phyloP scores from a whole-genome alignment of 352 stramenopile genomes.

The Thraustochytrium striatum region DNA sequence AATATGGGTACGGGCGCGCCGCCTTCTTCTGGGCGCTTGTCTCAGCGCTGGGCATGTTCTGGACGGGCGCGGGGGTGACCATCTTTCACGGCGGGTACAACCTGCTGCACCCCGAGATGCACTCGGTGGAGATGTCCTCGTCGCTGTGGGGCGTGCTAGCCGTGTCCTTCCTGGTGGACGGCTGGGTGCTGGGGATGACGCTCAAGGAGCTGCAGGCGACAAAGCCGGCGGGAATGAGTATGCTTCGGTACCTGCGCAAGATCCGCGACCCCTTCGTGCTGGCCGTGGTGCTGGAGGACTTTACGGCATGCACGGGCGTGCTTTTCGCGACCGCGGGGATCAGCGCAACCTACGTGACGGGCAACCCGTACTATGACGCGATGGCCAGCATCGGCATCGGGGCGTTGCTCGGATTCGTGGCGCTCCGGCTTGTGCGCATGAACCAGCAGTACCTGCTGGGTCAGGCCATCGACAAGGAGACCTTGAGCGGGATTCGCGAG shows the following conservation, averaged over 20 bases:
- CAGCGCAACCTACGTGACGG: constrained; percentile 78
- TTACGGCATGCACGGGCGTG: constrained; percentile 89
- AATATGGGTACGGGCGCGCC: constrained; percentile 93
- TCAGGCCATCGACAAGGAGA: constrained; percentile 84
- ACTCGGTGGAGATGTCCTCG: constrained; percentile 69
- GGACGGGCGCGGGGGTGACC: constrained; percentile 87
- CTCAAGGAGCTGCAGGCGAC: constrained; percentile 72
- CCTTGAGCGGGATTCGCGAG: constrained; percentile 65
- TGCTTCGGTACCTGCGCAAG: constrained; percentile 41
- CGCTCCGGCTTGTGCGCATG: constrained; percentile 82
- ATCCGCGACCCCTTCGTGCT: constrained; percentile 91
- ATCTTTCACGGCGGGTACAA: constrained; percentile 79
- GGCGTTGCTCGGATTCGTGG: constrained; percentile 83
- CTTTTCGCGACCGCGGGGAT: constrained; percentile 91
- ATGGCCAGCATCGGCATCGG: constrained; percentile 91
- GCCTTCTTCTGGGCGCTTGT: constrained; percentile 99
- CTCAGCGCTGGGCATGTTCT: constrained; percentile 95
- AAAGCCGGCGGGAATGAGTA: constrained; percentile 60
- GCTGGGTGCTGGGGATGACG: constrained; percentile 86
- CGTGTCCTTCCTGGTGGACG: constrained; percentile 89
- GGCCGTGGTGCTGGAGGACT: constrained; percentile 93
- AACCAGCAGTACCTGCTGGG: constrained; percentile 94
- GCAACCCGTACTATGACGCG: constrained; percentile 88
- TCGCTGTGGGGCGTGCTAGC: constrained; percentile 86
- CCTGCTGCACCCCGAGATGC: constrained; percentile 63